Conservation (phyloP, 2,329 filamentous ascomycete species). For the Calonectria montana region DNA sequence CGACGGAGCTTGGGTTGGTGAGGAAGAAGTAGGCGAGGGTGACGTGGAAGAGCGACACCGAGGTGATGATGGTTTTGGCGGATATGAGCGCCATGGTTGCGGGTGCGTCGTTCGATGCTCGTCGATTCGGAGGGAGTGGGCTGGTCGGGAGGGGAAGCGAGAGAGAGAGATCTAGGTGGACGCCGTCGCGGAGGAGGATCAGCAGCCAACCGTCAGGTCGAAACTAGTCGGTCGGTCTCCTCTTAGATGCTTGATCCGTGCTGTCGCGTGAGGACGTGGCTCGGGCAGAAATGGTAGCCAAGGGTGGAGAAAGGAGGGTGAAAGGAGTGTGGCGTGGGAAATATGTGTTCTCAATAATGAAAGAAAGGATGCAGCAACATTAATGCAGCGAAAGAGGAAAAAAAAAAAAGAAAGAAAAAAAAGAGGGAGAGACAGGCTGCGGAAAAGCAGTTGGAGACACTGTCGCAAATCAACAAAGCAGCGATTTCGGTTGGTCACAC, state of each 20-base stretch:
- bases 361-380: background rate
- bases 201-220: background rate
- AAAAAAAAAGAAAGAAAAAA: too few relatives aligned
- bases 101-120: background rate
- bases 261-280: slow-evolving; percentile 17
- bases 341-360: background rate
- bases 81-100: slow-evolving; percentile 82
- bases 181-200: background rate
- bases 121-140: background rate
- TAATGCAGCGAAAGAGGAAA: background rate
- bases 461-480: background rate
- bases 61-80: slow-evolving; percentile 82
- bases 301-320: background rate
- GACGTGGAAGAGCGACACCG: slow-evolving; percentile 85
- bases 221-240: background rate
- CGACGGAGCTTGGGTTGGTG: slow-evolving; percentile 75
- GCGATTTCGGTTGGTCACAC: slow-evolving; percentile 11
- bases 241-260: slow-evolving; percentile 4
- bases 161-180: background rate
- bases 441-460: background rate
- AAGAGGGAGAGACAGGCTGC: background rate
- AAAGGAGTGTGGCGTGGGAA: slow-evolving; percentile 4
- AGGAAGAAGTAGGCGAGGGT: slow-evolving; percentile 88
- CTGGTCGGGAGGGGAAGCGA: background rate
- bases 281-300: background rate